A percentile compares a stretch with the other conserved stretches of the same genome.
Conservation (phyloP, 2,329 filamentous ascomycete species). For the Diaporthe ampelina region DNA sequence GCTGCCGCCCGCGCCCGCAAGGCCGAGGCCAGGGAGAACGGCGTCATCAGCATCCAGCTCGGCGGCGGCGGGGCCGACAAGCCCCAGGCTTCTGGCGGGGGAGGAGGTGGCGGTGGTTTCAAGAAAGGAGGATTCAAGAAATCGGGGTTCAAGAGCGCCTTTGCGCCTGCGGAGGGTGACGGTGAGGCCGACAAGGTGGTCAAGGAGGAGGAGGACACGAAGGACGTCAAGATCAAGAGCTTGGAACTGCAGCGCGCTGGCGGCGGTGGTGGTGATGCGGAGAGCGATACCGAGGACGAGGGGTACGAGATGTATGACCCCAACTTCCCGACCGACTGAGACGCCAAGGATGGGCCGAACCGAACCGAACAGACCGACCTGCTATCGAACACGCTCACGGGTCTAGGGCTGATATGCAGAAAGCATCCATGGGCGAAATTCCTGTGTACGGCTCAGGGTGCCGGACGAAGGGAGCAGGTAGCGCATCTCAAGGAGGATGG, state of each 20-base stretch:
- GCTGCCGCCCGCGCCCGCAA: slow-evolving; percentile 76
- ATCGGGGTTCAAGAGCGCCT: slow-evolving; percentile 84
- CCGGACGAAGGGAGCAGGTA: not conserved
- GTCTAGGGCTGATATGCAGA: not conserved
- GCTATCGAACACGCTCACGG: not conserved
- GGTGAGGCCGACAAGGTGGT: slow-evolving; percentile 50
- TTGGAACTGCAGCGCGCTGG: slow-evolving; percentile 33
- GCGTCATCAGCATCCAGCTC: slow-evolving; percentile 77
- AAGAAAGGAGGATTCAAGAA: slow-evolving; percentile 85
- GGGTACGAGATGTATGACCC: slow-evolving; percentile 79
- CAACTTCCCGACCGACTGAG: slow-evolving; percentile 71
- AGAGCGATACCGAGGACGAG: slow-evolving; percentile 78
- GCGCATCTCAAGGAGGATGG: not conserved
- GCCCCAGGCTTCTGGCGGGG: slow-evolving; percentile 48
- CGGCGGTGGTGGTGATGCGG: slow-evolving; percentile 48
- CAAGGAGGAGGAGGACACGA: slow-evolving; percentile 42
- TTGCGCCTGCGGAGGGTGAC: slow-evolving; percentile 68
- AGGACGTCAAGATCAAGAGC: slow-evolving; percentile 48
- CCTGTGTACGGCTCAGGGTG: too few species aligned
- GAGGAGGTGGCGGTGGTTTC: slow-evolving; percentile 63
- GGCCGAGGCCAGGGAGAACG: slow-evolving; percentile 78
- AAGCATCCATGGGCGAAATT: not conserved
- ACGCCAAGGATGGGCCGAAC: not conserved
- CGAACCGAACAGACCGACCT: not conserved
- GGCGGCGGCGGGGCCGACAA: slow-evolving; percentile 53